Conservation (phyloP, 495 filamentous ascomycete genomes). For the Massariosphaeria phaeospora region DNA sequence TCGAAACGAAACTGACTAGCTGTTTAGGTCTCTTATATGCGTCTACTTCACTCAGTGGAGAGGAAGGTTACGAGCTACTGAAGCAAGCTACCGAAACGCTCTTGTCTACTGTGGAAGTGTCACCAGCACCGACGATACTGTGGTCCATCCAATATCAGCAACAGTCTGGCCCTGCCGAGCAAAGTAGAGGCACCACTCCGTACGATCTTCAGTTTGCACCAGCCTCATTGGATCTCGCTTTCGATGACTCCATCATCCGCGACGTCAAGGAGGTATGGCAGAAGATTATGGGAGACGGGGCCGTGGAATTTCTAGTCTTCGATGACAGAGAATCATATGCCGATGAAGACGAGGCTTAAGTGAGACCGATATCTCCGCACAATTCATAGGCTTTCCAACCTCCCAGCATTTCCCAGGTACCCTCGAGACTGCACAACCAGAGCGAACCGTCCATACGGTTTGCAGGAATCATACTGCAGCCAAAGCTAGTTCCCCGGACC, state of each 20-base stretch:
- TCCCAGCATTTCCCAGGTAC: too few relatives aligned
- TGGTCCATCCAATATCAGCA: slow-evolving; percentile 33
- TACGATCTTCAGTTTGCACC: slow-evolving; percentile 7
- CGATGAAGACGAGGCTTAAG: slow-evolving; percentile 28
- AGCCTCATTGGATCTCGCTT: slow-evolving; percentile 27
- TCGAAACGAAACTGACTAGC: neutral
- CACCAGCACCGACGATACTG: slow-evolving; percentile 15
- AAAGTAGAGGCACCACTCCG: neutral
- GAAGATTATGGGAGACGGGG: slow-evolving; percentile 30
- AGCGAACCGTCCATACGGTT: too few relatives aligned
- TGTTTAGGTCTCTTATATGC: slow-evolving; percentile 31
- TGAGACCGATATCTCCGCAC: neutral
- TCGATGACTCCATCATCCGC: slow-evolving; percentile 30
- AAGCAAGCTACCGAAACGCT: slow-evolving; percentile 20
- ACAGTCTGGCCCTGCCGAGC: neutral
- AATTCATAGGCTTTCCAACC: neutral
- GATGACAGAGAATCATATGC: slow-evolving; percentile 27
- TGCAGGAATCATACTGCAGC: too few relatives aligned
- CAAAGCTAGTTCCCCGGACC: too few relatives aligned
- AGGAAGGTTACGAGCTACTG: slow-evolving; percentile 14
- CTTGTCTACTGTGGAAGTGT: slow-evolving; percentile 9
- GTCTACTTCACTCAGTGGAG: slow-evolving; percentile 6
- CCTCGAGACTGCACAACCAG: too few relatives aligned
- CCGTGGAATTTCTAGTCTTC: slow-evolving; percentile 29
- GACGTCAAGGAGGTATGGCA: slow-evolving; percentile 30